A percentile compares a stretch with the other conserved stretches of the same genome.
These are phyloP conservation scores for Pyrenophora teres DNA, from an alignment of 2,329 filamentous ascomycete species.

Conservation along the genomic window DNA sequence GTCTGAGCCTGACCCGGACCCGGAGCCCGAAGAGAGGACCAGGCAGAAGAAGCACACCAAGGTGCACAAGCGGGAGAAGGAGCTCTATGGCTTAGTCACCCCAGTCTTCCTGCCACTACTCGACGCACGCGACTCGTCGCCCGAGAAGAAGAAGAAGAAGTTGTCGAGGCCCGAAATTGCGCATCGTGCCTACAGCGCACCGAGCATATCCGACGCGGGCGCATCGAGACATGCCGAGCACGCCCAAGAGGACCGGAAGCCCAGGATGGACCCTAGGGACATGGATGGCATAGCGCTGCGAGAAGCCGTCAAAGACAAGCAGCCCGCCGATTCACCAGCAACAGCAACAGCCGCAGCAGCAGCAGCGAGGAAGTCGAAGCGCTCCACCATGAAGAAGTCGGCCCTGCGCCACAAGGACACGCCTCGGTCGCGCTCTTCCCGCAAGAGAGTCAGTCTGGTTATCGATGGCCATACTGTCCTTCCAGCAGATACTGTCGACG, in stretches of 20 bases:
- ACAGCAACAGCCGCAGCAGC: not conserved
- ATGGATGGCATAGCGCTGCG: constrained; percentile 17
- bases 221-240: constrained; percentile 31
- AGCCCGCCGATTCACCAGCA: constrained; percentile 12
- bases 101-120: constrained; percentile 45
- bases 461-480: constrained; percentile 47
- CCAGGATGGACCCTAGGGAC: constrained; percentile 23
- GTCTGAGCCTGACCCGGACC: constrained; percentile 12
- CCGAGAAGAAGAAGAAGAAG: constrained; percentile 34
- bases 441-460: constrained; percentile 45
- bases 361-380: constrained; percentile 31
- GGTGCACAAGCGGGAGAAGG: constrained; percentile 46
- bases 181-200: constrained; percentile 11
- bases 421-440: constrained; percentile 17
- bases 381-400: constrained; percentile 40
- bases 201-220: constrained; percentile 13
- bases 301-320: constrained; percentile 16
- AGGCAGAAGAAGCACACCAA: constrained; percentile 44
- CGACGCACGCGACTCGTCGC: constrained; percentile 35
- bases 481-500: constrained; percentile 41
- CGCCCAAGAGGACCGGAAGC: constrained; percentile 23
- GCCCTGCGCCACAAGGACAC: constrained; percentile 36
- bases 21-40: constrained; percentile 28
- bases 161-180: constrained; percentile 13
- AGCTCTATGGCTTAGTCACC: constrained; percentile 45